A percentile compares a stretch with the other conserved stretches of the same genome.
These are phyloP conservation scores for Leishmania mexicana DNA, from an alignment of 208 protist species.

Conservation along the genomic window DNA sequence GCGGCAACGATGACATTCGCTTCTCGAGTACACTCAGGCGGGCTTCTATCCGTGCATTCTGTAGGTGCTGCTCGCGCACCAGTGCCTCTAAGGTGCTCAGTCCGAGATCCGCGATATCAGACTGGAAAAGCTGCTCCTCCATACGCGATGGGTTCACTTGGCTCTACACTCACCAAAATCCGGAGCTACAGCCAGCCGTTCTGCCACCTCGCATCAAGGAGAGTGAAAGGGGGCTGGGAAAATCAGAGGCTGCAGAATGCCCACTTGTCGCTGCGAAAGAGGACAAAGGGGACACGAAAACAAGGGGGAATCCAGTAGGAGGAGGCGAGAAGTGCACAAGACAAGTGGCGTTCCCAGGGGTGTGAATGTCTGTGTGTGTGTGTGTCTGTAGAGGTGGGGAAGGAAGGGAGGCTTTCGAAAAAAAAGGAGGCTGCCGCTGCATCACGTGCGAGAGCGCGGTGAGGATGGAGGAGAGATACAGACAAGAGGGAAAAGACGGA, in stretches of 20 bases:
- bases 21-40: constrained; percentile 7
- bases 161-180: neutral
- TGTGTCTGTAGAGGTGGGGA: neutral
- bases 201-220: neutral
- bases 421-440: neutral
- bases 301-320: neutral
- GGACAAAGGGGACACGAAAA: neutral
- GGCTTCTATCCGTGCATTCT: constrained; percentile 3
- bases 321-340: neutral
- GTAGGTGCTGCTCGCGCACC: constrained; percentile 13
- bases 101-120: constrained; percentile 9
- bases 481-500: neutral
- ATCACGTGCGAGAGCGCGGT: neutral
- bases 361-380: neutral
- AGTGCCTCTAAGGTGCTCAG: constrained; percentile 21
- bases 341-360: neutral
- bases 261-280: neutral
- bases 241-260: neutral
- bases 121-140: constrained; percentile 10
- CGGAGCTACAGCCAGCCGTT: neutral
- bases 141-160: neutral
- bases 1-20: neutral
- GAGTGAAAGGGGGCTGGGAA: neutral
- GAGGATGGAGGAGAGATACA: neutral
- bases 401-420: neutral